phyloP scores from a whole-genome alignment of 257 asterid species.

The Salvia splendens region DNA sequence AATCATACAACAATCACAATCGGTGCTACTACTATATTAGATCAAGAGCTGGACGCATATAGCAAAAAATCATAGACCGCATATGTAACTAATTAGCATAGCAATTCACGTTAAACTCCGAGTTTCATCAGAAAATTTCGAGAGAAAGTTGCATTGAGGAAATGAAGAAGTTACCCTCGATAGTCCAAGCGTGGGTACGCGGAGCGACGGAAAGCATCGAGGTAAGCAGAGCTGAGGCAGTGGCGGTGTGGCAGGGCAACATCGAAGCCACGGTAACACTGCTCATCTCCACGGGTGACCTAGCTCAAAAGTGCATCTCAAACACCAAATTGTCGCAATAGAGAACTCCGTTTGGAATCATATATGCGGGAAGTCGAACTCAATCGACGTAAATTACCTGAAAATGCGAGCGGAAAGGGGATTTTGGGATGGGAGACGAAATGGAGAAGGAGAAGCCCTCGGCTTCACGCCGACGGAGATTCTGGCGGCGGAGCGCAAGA shows the following conservation, averaged over 20 bases:
- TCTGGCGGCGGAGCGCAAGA: slow-evolving; percentile 61
- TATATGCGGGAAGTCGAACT: neutral
- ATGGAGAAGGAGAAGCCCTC: slow-evolving; percentile 53
- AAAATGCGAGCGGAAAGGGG: slow-evolving; percentile 71
- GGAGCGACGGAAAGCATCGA: slow-evolving; percentile 88
- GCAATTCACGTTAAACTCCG: neutral
- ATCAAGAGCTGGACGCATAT: neutral
- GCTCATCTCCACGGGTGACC: slow-evolving; percentile 84
- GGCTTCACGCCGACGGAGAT: slow-evolving; percentile 51
- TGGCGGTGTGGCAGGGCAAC: slow-evolving; percentile 90
- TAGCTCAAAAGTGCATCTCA: slow-evolving; percentile 20
- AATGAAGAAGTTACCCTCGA: slow-evolving; percentile 58
- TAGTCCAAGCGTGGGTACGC: slow-evolving; percentile 69
- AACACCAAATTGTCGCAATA: slow-evolving; percentile 7
- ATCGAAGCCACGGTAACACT: slow-evolving; percentile 60
- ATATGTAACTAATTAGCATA: neutral
- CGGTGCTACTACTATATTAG: neutral
- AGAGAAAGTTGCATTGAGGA: slow-evolving; percentile 4
- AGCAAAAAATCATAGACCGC: too few relatives aligned
- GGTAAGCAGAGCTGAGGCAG: slow-evolving; percentile 84
- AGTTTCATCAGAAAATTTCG: slow-evolving; percentile 1
- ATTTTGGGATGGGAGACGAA: slow-evolving; percentile 59
- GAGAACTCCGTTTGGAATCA: neutral
- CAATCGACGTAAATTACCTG: slow-evolving; percentile 45
- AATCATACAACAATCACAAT: neutral